Base-by-base conservation (phyloP, 2,329 filamentous ascomycete species). In the Seiridium cupressi region DNA sequence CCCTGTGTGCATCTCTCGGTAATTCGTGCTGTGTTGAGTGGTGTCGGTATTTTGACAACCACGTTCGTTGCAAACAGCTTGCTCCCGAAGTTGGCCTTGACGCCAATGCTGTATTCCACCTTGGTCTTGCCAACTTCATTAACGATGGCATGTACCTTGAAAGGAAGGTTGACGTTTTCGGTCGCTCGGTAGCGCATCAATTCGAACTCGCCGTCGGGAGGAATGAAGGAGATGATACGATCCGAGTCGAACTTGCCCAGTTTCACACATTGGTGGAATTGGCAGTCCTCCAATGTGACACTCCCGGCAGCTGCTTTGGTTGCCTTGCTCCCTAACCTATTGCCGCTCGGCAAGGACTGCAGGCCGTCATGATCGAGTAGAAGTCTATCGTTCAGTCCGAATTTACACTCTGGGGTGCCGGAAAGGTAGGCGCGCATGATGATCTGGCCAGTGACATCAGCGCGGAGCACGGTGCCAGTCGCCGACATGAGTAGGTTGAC, bases 401-500 rank as follows among this genome's bases (percentile, higher is more conserved):
- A 99, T 76, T 99, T 99, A 85, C 95, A 99, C 77, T 99, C 95
- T 7, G 95, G 95, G 1, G 93, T 99, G 40, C 96, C 95, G 26
- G 92, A 91, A 34, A 99, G 88, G 73, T 99, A 99, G 62, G 95
- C 95, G 69, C 95, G 92, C 95, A 99, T 99, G 70, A 99, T 87
- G 70, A 99, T 99, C 73, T 98, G 93, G 56, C 95, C 95, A 56
- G 92, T 97, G 57, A 99, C 95, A 71, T 99, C 95, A 64, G 95
- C 95, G 65, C 95, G 91, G 10, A 99, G 85, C 35, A 99, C 93
- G 31, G 93, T 94, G 36, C 95, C 95, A 0, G 93, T 95, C 5
- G 95, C 95, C n/a, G 94, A 98, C 91, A 99, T 97, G 71, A 99
- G 89, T 61, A 99, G 85, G 76, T 99, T 99, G 70, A 99, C 94